A percentile compares a stretch with the other conserved stretches of the same genome.
phyloP scores from a whole-genome alignment of 495 filamentous ascomycete genomes.

The Lasiosphaeria ovina region DNA sequence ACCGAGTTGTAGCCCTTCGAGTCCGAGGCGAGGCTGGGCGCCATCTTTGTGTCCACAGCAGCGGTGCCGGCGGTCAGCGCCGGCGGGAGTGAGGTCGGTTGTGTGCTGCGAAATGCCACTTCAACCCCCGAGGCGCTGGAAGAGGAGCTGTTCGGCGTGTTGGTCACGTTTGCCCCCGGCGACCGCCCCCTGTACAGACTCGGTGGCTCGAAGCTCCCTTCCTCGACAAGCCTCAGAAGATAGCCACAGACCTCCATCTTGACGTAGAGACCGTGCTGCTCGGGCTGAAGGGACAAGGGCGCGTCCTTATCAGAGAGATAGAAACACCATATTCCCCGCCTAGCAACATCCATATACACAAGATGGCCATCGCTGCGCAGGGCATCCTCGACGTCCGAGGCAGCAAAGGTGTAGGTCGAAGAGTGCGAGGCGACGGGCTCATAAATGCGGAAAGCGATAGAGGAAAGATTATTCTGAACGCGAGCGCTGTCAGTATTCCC shows the following conservation, averaged over 20 bases:
- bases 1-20: slow-evolving; percentile 29
- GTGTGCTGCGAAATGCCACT: slow-evolving; percentile 33
- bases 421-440: slow-evolving; percentile 40
- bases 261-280: slow-evolving; percentile 29
- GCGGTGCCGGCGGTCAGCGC: slow-evolving; percentile 4
- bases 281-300: slow-evolving; percentile 19
- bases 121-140: slow-evolving; percentile 48
- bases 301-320: slow-evolving; percentile 37
- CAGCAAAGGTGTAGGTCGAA: slow-evolving; percentile 38
- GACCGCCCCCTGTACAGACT: slow-evolving; percentile 42
- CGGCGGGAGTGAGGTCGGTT: slow-evolving; percentile 23
- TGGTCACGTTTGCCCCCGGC: slow-evolving; percentile 36
- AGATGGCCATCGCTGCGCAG: slow-evolving; percentile 51
- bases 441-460: slow-evolving; percentile 47
- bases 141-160: slow-evolving; percentile 49
- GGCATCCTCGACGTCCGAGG: slow-evolving; percentile 43
- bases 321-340: slow-evolving; percentile 54
- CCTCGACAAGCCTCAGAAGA: slow-evolving; percentile 38
- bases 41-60: slow-evolving; percentile 32
- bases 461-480: slow-evolving; percentile 46
- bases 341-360: slow-evolving; percentile 46
- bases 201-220: slow-evolving; percentile 46
- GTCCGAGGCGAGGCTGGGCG: slow-evolving; percentile 18
- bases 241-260: slow-evolving; percentile 42
- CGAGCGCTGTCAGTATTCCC: slow-evolving; percentile 16